phyloP scores from a whole-genome alignment of 2,329 filamentous ascomycete genomes.

The Trichoderma sp. region DNA sequence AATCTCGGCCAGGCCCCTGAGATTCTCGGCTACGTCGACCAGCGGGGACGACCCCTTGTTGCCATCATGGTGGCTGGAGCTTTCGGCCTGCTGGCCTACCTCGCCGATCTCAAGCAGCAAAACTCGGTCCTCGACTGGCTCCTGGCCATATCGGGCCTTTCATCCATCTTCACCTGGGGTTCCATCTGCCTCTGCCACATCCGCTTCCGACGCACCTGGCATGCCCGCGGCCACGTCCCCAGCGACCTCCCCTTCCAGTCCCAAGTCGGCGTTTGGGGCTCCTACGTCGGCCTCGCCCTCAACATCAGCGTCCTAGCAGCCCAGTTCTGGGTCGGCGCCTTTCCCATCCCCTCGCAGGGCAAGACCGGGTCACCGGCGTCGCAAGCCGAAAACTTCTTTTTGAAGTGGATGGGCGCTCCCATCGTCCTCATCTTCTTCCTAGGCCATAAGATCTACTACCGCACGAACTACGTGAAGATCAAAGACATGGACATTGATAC shows the following conservation, averaged over 20 bases:
- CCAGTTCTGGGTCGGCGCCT: constrained; percentile 86
- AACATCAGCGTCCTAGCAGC: constrained; percentile 74
- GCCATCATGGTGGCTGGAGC: constrained; percentile 65
- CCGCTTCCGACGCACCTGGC: constrained; percentile 83
- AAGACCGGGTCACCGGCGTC: constrained; percentile 36
- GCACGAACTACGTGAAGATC: constrained; percentile 63
- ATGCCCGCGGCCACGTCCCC: constrained; percentile 62
- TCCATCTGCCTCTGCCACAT: constrained; percentile 90
- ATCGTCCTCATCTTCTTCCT: constrained; percentile 67
- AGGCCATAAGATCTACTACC: constrained; percentile 71
- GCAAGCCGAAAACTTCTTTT: constrained; percentile 67
- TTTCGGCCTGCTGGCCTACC: constrained; percentile 72
- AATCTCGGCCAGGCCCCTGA: constrained; percentile 81
- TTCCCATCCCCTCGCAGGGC: constrained; percentile 59
- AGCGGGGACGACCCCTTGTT: constrained; percentile 72
- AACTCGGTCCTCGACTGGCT: constrained; percentile 71
- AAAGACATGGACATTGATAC: constrained; percentile 84
- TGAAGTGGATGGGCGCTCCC: constrained; percentile 67
- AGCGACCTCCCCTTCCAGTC: constrained; percentile 78
- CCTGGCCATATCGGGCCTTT: constrained; percentile 66
- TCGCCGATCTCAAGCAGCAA: constrained; percentile 60
- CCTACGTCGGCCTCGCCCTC: constrained; percentile 73
- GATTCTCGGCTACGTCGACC: constrained; percentile 77
- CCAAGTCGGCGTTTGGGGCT: constrained; percentile 75
- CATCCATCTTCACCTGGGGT: constrained; percentile 73